These are phyloP conservation scores for Phaseolus coccineus DNA, from an alignment of 331 rosid genomes.

Conservation along the genomic window DNA sequence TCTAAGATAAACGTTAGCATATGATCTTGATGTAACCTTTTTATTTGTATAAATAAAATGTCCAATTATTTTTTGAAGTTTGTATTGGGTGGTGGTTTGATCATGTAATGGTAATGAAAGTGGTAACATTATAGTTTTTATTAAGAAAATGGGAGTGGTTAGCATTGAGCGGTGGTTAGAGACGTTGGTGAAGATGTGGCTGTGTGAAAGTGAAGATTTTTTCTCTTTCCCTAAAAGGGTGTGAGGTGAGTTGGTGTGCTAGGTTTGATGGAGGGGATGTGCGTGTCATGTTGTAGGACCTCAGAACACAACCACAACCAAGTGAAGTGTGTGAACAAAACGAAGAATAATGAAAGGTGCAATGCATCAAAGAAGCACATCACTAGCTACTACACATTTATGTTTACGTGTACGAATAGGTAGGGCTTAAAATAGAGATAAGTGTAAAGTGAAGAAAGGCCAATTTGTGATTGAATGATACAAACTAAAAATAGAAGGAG, in stretches of 20 bases:
- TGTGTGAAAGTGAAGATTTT: neutral
- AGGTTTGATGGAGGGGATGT: neutral
- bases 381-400: neutral
- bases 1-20: neutral
- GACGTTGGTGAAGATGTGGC: constrained; percentile 20
- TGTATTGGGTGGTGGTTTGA: too few species aligned
- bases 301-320: constrained; percentile 13
- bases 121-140: neutral
- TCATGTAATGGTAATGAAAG: too few species aligned
- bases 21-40: neutral
- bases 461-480: neutral
- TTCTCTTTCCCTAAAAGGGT: neutral
- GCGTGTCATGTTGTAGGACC: constrained; percentile 21
- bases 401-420: neutral
- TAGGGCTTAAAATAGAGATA: neutral
- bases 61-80: neutral
- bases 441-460: neutral
- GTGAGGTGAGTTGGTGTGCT: constrained; percentile 3
- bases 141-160: neutral
- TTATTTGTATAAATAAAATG: neutral
- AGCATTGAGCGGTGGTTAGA: neutral
- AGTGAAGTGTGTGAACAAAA: constrained; percentile 8
- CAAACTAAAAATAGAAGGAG: neutral
- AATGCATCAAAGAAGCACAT: neutral
- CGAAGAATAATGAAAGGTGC: neutral